Conservation (phyloP, 73 alveolate genomes). For the Paramecium pentaurelia region DNA sequence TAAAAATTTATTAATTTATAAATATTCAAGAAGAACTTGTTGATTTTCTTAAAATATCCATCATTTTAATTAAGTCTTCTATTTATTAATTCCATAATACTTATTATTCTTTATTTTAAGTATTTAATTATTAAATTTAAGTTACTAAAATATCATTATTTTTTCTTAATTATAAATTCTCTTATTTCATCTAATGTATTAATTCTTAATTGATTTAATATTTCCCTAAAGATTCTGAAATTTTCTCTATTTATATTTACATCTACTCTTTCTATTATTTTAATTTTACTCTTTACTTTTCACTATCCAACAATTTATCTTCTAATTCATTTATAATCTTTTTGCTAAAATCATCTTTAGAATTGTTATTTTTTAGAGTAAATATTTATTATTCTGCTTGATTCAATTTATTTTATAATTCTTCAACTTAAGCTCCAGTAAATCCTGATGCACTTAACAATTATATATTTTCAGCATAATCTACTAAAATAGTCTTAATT, state of each 20-base stretch:
- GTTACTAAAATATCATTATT: background rate
- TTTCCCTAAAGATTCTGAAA: background rate
- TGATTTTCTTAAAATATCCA: background rate
- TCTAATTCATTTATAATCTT: slow-evolving; percentile 5
- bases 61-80: slow-evolving; percentile 40
- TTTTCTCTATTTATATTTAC: slow-evolving; percentile 11
- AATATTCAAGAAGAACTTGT: background rate
- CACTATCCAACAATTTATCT: slow-evolving; percentile 1
- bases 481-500: background rate
- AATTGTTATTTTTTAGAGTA: background rate
- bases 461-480: slow-evolving; percentile 22
- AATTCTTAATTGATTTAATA: background rate
- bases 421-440: slow-evolving; percentile 9
- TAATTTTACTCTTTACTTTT: slow-evolving; percentile 9
- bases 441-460: background rate
- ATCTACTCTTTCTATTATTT: background rate
- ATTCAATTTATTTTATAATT: background rate
- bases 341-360: slow-evolving; percentile 19
- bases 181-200: background rate
- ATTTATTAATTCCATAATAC: background rate
- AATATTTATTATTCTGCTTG: background rate
- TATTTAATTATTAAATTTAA: background rate
- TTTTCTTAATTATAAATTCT: background rate
- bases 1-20: background rate
- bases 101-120: slow-evolving; percentile 21